Conservation (phyloP, 2,329 filamentous ascomycete genomes). For the Tolypocladium capitatum region DNA sequence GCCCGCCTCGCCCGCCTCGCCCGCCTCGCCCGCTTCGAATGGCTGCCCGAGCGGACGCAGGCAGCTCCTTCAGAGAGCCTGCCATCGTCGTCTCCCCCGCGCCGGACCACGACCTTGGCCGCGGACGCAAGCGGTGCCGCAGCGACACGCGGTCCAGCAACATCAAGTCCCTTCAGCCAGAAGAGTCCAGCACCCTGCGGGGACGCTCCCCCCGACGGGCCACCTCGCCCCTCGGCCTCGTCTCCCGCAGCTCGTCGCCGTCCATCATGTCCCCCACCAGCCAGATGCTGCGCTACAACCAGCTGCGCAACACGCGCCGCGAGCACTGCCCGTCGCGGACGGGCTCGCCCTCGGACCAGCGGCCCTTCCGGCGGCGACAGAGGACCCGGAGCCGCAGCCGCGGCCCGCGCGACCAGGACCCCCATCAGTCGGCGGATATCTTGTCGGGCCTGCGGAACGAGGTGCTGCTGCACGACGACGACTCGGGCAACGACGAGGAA, state of each 20-base stretch:
- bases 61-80: constrained; percentile 11
- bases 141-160: constrained; percentile 19
- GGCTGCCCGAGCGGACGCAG: constrained; percentile 10
- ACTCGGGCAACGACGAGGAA: neutral
- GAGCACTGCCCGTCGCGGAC: constrained; percentile 30
- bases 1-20: neutral
- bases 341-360: constrained; percentile 20
- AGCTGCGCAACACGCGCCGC: constrained; percentile 26
- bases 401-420: constrained; percentile 18
- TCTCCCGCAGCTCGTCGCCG: constrained; percentile 21
- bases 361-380: constrained; percentile 20
- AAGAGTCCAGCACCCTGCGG: constrained; percentile 29
- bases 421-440: constrained; percentile 13
- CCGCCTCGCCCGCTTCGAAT: constrained; percentile 5
- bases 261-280: constrained; percentile 25
- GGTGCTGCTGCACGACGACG: constrained; percentile 10
- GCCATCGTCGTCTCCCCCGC: constrained; percentile 8
- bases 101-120: constrained; percentile 15
- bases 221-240: constrained; percentile 19
- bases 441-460: constrained; percentile 22
- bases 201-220: constrained; percentile 27
- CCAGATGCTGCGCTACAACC: constrained; percentile 26
- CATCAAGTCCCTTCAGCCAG: constrained; percentile 18
- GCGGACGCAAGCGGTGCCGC: constrained; percentile 27
- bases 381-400: constrained; percentile 26